A percentile compares a stretch with the other conserved stretches of the same genome.
Evolutionary conservation across 306 rosid genomes (phyloP).

Genomic region (Rosa lucieae): DNA sequence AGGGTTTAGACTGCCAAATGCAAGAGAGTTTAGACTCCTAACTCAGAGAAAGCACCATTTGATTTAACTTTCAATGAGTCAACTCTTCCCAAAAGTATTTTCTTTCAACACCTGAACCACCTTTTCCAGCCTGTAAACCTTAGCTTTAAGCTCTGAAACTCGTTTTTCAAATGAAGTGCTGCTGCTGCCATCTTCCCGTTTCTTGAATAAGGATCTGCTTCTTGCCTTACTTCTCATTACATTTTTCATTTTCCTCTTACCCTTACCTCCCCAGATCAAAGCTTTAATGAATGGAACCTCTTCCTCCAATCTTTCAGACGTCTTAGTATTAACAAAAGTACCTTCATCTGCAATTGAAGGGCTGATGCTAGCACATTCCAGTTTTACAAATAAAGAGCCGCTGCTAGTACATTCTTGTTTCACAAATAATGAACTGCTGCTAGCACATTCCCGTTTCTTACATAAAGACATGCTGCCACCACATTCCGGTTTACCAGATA

Average conservation of each 20-base stretch:
- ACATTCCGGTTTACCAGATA: not conserved
- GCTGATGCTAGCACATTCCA: not conserved
- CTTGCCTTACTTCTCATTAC: not conserved
- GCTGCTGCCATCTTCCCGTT: not conserved
- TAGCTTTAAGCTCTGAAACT: not conserved
- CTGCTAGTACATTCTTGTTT: not conserved
- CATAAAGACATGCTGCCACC: not conserved
- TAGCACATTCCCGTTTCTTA: not conserved
- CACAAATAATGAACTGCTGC: not conserved
- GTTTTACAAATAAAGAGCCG: not conserved
- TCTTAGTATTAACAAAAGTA: not conserved
- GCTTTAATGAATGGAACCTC: not conserved
- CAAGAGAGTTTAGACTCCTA: not conserved
- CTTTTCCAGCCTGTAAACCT: not conserved
- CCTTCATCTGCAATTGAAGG: not conserved
- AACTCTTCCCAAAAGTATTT: not conserved
- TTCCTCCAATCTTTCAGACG: not conserved
- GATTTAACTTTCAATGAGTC: not conserved
- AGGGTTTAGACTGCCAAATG: not conserved
- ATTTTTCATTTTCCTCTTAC: not conserved
- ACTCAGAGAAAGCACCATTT: not conserved
- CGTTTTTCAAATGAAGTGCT: not conserved
- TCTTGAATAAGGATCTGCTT: not conserved
- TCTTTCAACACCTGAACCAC: not conserved
- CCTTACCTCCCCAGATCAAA: not conserved